Evolutionary conservation across 345 rosid genomes (phyloP), one percentile per base, ranked within the genome.

Genomic region (Dovyalis caffra): DNA sequence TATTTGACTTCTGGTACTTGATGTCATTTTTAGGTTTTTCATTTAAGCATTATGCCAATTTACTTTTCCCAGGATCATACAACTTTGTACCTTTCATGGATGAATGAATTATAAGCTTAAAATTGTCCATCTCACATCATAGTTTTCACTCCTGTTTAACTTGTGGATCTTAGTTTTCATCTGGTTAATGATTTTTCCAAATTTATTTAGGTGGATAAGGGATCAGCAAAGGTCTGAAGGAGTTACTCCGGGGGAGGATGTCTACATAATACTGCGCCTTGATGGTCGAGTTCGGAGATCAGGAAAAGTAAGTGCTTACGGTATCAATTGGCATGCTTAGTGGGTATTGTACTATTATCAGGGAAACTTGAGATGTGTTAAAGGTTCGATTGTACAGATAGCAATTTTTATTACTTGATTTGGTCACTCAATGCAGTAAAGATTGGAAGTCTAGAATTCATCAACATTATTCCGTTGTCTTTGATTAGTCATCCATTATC

Each of bases 231-330:
- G 84, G 80, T 89, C 97, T 28, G 97, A 90, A 87, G 96, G 96
- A 81, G 98, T 93, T 61, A 79, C 77, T 49, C 97, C 96, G 0
- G 97, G 96, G 0, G 94, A 89, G 83, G 95, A 95, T 62, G 98
- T 90, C 68, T 95, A 93, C 87, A 84, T 95, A 66, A 87, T 91
- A 79, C 73, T 93, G 80, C 94, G 95, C 49, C 86, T 95, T 56
- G 99, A 95, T 90, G 98, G 99, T 79, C 95, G 96, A 69, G 93
- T 95, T 72, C 91, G 98, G 74, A 90, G 96, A 91, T 91, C 94
- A 18, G 97, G 98, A 43, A 88, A 79, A 85, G 96, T 88, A 84
- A 85, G 90, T 85, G 45, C 64, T 8, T 37, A 18, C 34, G 0
- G 18, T 23, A 53, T 71, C 74, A 21, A 2, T 53, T n/a, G 60